Base-by-base conservation (phyloP, 1,139 yeast genomes). In the Geotrichum australiense region DNA sequence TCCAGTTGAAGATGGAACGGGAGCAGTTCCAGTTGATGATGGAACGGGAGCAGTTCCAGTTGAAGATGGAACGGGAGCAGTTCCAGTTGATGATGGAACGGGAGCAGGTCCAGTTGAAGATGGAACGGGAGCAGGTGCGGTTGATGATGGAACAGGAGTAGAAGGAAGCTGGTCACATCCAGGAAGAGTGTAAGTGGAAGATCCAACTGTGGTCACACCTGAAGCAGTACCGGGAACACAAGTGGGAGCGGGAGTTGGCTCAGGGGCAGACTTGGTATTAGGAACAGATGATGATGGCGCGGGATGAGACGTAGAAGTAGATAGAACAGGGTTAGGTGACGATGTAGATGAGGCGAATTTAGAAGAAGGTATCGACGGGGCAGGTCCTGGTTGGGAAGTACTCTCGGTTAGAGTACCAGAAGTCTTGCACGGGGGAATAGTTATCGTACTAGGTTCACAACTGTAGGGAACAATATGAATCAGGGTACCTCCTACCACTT, bases 391-490 rank as follows among this genome's bases (percentile, higher is more conserved):
- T n/a, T n/a, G n/a, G n/a, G n/a, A n/a, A n/a, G n/a, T n/a, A n/a
- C n/a, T n/a, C n/a, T n/a, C n/a, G n/a, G n/a, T n/a, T n/a, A n/a
- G n/a, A n/a, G n/a, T n/a, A n/a, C n/a, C n/a, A n/a, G n/a, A n/a
- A n/a, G n/a, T n/a, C n/a, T 16, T 19, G 18, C 32, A 27, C 8
- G 30, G 19, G 38, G 50, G 49, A 19, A 42, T 28, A 3, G 52
- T 40, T n/a, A 44, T 35, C n/a, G 35, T 38, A 8, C 35, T 28
- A 4, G 47, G 45, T 24, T 43, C 45, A 22, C 47, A 37, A 22
- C 49, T 42, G 36, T 33, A 15, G 22, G 43, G 35, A 14, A 25
- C 42, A 2, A 46, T 50, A 8, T 54, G 46, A 7, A 47, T 43
- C 2, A 49, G 33, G n/a, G 45, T 44, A 2, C 47, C 51, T 4